Evolutionary conservation across 805 yeast genomes (phyloP).

Genomic region (Yarrowia deformans): DNA sequence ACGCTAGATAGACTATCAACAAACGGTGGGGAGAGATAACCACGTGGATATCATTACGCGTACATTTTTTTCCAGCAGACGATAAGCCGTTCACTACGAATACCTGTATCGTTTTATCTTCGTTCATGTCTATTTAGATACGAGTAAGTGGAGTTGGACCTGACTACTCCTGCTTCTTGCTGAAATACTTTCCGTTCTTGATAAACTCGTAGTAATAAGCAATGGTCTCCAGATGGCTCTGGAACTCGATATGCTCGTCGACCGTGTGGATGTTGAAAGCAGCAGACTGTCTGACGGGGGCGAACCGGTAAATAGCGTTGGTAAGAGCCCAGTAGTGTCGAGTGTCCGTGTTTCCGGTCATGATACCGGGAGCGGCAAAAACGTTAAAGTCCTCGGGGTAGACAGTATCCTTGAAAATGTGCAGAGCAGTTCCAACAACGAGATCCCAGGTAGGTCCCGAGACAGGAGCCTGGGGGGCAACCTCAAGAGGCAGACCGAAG

Average conservation of each 20-base stretch:
- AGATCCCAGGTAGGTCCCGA: constrained; percentile 55
- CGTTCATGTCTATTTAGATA: neutral
- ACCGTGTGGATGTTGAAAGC: constrained; percentile 61
- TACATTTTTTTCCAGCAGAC: too few species aligned
- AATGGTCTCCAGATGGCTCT: constrained; percentile 57
- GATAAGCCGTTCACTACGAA: too few species aligned
- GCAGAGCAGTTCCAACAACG: constrained; percentile 66
- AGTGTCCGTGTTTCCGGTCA: constrained; percentile 76
- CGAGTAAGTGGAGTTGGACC: neutral
- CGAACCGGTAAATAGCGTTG: constrained; percentile 64
- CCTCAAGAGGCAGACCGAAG: constrained; percentile 51
- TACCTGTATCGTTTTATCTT: neutral
- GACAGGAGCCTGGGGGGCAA: constrained; percentile 60
- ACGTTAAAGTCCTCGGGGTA: constrained; percentile 50
- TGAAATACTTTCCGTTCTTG: constrained; percentile 42
- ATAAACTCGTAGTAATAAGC: constrained; percentile 50
- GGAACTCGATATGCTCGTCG: constrained; percentile 63
- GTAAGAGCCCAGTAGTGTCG: constrained; percentile 67
- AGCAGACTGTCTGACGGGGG: constrained; percentile 53
- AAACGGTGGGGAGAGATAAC: constrained; percentile 11
- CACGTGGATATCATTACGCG: neutral
- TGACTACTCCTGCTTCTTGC: neutral
- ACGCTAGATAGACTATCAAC: constrained; percentile 3
- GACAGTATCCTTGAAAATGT: constrained; percentile 61
- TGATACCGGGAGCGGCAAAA: constrained; percentile 63